phyloP scores from a whole-genome alignment of 306 rosid species.

The Pueraria montana region DNA sequence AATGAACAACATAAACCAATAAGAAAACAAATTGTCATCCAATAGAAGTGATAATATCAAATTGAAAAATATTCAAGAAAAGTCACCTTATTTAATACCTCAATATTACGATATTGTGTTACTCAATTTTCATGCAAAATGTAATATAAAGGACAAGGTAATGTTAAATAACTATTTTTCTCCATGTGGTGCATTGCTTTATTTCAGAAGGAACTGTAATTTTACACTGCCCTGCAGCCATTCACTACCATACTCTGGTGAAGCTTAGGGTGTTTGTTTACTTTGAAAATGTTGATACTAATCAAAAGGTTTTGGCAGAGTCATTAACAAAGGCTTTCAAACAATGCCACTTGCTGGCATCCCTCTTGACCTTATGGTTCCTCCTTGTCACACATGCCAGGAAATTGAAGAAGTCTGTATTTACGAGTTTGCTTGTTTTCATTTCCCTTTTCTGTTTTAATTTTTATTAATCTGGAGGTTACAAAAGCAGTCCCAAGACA shows the following conservation, averaged over 20 bases:
- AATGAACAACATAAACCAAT: constrained; percentile 32
- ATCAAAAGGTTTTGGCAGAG: not conserved
- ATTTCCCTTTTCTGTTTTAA: not conserved
- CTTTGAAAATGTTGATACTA: constrained; percentile 7
- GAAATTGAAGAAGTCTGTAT: not conserved
- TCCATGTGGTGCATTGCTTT: not conserved
- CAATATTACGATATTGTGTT: not conserved
- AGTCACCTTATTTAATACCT: not conserved
- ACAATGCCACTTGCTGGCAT: not conserved
- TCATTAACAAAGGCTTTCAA: not conserved
- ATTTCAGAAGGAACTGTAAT: constrained; percentile 3
- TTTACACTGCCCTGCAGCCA: constrained; percentile 22
- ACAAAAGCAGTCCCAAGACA: not conserved
- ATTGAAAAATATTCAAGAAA: constrained; percentile 43
- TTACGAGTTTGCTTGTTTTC: no score
- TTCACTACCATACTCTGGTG: not conserved
- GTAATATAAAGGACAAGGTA: not conserved
- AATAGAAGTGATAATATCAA: constrained; percentile 21
- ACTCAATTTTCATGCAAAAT: constrained; percentile 21
- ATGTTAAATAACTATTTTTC: not conserved
- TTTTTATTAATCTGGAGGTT: not conserved
- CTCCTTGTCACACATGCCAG: constrained; percentile 7
- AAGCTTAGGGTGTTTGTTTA: constrained; percentile 2
- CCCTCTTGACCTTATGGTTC: not conserved
- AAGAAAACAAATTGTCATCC: not conserved